Evolutionary conservation across 768 basidiomycete genomes (phyloP).

Genomic region (Cyathus striatus): DNA sequence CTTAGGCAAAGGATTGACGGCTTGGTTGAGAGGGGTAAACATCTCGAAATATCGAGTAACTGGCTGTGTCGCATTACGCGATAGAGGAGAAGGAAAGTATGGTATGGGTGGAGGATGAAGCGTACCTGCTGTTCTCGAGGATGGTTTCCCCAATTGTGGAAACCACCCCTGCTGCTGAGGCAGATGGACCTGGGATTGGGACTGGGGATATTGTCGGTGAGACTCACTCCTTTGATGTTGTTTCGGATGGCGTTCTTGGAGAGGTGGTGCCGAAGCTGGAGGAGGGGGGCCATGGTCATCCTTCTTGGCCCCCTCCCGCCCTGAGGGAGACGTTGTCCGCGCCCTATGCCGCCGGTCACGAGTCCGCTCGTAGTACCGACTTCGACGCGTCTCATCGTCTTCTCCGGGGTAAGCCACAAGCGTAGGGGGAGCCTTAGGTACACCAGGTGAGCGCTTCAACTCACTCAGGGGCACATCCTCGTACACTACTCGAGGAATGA

Average conservation of each 20-base stretch:
- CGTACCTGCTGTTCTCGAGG: no score
- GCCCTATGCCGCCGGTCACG: not conserved
- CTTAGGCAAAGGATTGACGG: no score
- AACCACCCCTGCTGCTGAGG: no score
- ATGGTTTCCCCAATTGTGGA: no score
- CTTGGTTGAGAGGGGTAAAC: no score
- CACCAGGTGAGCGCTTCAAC: not conserved
- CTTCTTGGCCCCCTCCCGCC: no score
- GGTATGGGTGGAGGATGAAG: no score
- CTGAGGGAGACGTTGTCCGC: not conserved
- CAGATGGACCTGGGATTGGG: no score
- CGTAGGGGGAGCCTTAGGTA: not conserved
- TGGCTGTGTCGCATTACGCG: no score
- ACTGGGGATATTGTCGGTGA: not conserved
- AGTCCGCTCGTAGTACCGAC: not conserved
- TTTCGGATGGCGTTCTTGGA: not conserved
- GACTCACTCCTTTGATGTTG: not conserved
- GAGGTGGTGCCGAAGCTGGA: not conserved
- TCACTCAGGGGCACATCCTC: not conserved
- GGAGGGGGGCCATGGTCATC: no score
- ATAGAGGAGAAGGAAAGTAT: no score
- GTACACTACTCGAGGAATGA: not conserved
- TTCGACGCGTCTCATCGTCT: not conserved
- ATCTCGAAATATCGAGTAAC: no score
- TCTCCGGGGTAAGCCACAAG: constrained; percentile 1